Evolutionary conservation across 768 basidiomycete genomes (phyloP).

Genomic region (Suillus paluster): DNA sequence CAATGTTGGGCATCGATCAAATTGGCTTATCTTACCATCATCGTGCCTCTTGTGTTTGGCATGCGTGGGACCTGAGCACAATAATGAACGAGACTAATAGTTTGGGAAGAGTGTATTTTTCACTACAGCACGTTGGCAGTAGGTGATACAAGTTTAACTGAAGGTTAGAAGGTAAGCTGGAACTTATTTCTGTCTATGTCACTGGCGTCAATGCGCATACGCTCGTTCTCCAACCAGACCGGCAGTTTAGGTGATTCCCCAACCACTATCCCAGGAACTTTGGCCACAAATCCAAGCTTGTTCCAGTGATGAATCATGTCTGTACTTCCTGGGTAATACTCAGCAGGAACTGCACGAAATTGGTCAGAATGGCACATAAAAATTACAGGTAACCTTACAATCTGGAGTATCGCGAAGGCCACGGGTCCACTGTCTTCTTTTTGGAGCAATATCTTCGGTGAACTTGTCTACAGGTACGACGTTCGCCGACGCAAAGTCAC

Average conservation of each 20-base stretch:
- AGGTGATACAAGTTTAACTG: too few species aligned
- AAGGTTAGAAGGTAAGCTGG: too few species aligned
- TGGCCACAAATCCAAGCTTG: conserved; percentile 19
- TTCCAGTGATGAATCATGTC: conserved; percentile 25
- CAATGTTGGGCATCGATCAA: too few species aligned
- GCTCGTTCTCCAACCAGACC: conserved; percentile 10
- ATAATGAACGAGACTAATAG: too few species aligned
- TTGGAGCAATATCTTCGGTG: conserved; percentile 1
- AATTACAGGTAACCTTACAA: background rate
- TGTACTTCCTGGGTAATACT: conserved; percentile 22
- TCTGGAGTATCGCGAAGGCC: conserved; percentile 8
- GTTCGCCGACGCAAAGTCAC: background rate
- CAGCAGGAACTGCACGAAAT: background rate
- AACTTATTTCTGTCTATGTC: too few species aligned
- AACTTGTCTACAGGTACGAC: conserved; percentile 3
- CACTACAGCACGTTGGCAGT: too few species aligned
- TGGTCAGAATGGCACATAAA: background rate
- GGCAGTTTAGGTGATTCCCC: background rate
- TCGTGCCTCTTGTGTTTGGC: too few species aligned
- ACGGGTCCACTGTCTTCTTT: conserved; percentile 10
- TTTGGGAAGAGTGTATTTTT: too few species aligned
- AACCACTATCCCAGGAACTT: background rate
- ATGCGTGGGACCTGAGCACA: too few species aligned
- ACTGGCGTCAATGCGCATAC: conserved; percentile 1
- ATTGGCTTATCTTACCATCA: too few species aligned